Conservation (phyloP, 1,284 basidiomycete species). For the Dichomitus squalens region DNA sequence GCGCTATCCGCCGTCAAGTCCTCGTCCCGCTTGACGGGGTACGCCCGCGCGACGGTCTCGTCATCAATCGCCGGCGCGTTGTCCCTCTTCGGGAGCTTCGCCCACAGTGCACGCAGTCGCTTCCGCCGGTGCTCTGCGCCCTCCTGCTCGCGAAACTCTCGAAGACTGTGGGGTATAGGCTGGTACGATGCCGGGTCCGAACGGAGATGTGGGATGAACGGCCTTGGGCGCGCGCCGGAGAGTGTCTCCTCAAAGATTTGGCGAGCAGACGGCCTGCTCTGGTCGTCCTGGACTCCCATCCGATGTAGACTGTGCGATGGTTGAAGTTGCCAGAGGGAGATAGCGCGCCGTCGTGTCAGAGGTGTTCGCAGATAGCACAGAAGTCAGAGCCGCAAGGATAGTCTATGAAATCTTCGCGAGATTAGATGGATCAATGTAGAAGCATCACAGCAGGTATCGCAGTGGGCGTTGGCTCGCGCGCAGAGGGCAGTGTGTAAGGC, state of each 20-base stretch:
- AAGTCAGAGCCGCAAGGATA: not conserved
- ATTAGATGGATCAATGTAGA: conserved; percentile 5
- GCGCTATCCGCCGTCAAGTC: conserved; percentile 69
- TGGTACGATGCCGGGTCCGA: conserved; percentile 49
- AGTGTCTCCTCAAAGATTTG: conserved; percentile 54
- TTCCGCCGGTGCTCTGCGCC: conserved; percentile 60
- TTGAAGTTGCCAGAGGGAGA: not conserved
- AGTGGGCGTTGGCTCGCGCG: not conserved
- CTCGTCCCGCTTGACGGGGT: conserved; percentile 31
- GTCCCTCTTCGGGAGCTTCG: conserved; percentile 46
- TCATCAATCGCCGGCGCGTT: conserved; percentile 26
- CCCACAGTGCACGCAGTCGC: conserved; percentile 63
- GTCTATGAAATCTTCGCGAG: conserved; percentile 6
- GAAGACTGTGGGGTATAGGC: conserved; percentile 50
- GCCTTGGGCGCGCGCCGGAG: conserved; percentile 54
- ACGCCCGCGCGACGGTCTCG: conserved; percentile 32
- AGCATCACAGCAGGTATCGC: conserved; percentile 8
- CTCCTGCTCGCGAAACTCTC: conserved; percentile 66
- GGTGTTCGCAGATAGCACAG: conserved; percentile 3
- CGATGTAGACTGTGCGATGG: conserved; percentile 4
- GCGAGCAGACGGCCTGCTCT: conserved; percentile 35
- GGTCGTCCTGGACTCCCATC: conserved; percentile 20
- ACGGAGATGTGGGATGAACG: conserved; percentile 58
- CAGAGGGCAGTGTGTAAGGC: conserved; percentile 1
- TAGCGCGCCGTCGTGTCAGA: conserved; percentile 6